These are phyloP conservation scores for Kwoniella bestiolae DNA, from an alignment of 768 basidiomycete species.

Conservation along the genomic window DNA sequence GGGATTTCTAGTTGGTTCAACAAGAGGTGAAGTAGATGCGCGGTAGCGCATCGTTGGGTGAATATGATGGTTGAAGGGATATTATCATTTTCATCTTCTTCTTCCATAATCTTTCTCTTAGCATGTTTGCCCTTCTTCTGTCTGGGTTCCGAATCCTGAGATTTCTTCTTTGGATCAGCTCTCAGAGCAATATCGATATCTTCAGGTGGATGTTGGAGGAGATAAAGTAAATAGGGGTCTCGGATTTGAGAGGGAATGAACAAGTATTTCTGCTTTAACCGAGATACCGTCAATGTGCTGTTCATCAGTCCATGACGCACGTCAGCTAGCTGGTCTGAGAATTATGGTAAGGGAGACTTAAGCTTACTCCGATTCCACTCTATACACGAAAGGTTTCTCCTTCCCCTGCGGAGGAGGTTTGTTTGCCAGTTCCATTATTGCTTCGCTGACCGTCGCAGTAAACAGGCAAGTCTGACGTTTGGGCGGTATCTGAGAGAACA, in stretches of 20 bases:
- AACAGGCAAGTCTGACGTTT: constrained; percentile 96
- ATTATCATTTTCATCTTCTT: constrained; percentile 61
- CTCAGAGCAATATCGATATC: constrained; percentile 70
- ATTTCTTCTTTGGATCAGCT: constrained; percentile 49
- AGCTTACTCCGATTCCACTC: constrained; percentile 72
- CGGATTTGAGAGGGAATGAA: constrained; percentile 93
- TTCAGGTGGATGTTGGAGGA: constrained; percentile 86
- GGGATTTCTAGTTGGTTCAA: constrained; percentile 79
- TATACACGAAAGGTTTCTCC: constrained; percentile 81
- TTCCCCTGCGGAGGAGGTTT: constrained; percentile 80
- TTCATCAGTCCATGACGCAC: background rate
- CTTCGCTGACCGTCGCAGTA: constrained; percentile 88
- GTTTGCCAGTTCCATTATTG: constrained; percentile 76
- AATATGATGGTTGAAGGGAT: constrained; percentile 98
- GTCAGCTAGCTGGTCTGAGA: constrained; percentile 13
- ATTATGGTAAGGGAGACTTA: background rate
- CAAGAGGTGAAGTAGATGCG: constrained; percentile 76
- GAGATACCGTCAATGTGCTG: constrained; percentile 87
- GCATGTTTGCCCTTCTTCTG: constrained; percentile 34
- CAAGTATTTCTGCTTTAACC: constrained; percentile 83
- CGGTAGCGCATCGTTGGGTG: constrained; percentile 78
- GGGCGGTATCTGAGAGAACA: constrained; percentile 77
- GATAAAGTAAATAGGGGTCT: constrained; percentile 85
- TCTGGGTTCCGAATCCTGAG: constrained; percentile 29
- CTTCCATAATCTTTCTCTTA: constrained; percentile 56